Base-by-base conservation (phyloP, 2,329 filamentous ascomycete species). In the Byssothecium circinans region DNA sequence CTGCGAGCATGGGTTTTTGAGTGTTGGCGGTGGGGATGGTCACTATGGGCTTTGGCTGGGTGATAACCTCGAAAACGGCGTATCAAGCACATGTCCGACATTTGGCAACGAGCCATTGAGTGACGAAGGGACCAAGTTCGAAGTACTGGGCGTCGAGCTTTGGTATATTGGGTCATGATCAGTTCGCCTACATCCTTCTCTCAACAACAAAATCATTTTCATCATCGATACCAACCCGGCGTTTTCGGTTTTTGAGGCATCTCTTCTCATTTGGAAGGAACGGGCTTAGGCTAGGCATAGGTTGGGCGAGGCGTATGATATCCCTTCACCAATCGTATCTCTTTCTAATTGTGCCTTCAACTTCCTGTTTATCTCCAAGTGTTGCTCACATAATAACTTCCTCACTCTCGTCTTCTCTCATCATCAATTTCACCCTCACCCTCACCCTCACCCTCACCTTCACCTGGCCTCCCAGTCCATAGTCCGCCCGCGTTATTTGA, bases 71-170 rank as follows among this genome's bases (percentile, higher is more conserved):
- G 88, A 92, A 54, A 82, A 86, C 47, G 94, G 94, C 2, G 83
- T 96, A 43, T 95, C 89, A 63, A 85, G 87, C 34, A 79, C 83
- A 3, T 96, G 91, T 67, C 85, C 89, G 52, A 99, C 94, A 0
- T 99, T 97, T 74, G 90, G 91, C 1, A 99, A 99, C 60, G 91
- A 96, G 75, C 86, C 88, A 8, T 75, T 99, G 42, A 96, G 92
- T 62, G 92, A 96, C 45, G 89, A 95, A 64, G 94, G 92, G 1
- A 84, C 86, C 51, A 96, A 95, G 69, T 99, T 97, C 65, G 88
- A 90, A 50, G 83, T 99, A 11, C 68, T 96, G 25, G 92, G 91
- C 1, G 88, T 96, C 1, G 94, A 99, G 74, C 73, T 97, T 10
- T 99, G 94, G 94, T 91, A 89, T 65, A 81, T 97, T 59, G 92